These are phyloP conservation scores for Ceratocystis ficicola DNA, from an alignment of 2,329 filamentous ascomycete species.

Conservation along the genomic window DNA sequence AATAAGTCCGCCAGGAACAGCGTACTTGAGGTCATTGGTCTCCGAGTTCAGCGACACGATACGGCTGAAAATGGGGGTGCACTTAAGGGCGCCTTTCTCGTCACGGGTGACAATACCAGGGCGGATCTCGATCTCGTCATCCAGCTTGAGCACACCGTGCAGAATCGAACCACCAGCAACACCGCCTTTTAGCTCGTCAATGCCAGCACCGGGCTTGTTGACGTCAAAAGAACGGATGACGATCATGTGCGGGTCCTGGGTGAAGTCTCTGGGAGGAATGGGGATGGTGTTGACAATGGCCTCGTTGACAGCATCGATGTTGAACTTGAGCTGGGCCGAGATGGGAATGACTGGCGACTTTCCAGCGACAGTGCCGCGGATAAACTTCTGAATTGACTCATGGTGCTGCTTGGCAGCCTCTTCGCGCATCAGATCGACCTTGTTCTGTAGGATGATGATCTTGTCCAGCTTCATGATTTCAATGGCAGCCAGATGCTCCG, in stretches of 20 bases:
- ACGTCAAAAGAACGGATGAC: slow-evolving; percentile 98
- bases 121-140: slow-evolving; percentile 95
- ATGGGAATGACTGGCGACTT: slow-evolving; percentile 94
- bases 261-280: slow-evolving; percentile 81
- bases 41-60: slow-evolving; percentile 94
- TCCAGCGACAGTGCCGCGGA: slow-evolving; percentile 90
- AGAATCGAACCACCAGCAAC: slow-evolving; percentile 95
- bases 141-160: slow-evolving; percentile 90
- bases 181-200: slow-evolving; percentile 95
- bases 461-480: slow-evolving; percentile 99
- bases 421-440: slow-evolving; percentile 96
- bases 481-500: slow-evolving; percentile 95
- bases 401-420: slow-evolving; percentile 89
- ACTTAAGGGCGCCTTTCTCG: slow-evolving; percentile 84
- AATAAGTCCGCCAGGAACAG: slow-evolving; percentile 91
- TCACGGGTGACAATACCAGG: slow-evolving; percentile 97
- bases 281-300: slow-evolving; percentile 91
- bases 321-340: slow-evolving; percentile 96
- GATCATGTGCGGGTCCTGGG: slow-evolving; percentile 91
- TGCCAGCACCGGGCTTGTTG: slow-evolving; percentile 98
- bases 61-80: slow-evolving; percentile 91
- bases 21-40: slow-evolving; percentile 96
- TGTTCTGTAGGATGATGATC: slow-evolving; percentile 99
- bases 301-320: slow-evolving; percentile 97
- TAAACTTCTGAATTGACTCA: slow-evolving; percentile 96